phyloP scores from a whole-genome alignment of 768 basidiomycete genomes.

The Leccinum subtestaceum region DNA sequence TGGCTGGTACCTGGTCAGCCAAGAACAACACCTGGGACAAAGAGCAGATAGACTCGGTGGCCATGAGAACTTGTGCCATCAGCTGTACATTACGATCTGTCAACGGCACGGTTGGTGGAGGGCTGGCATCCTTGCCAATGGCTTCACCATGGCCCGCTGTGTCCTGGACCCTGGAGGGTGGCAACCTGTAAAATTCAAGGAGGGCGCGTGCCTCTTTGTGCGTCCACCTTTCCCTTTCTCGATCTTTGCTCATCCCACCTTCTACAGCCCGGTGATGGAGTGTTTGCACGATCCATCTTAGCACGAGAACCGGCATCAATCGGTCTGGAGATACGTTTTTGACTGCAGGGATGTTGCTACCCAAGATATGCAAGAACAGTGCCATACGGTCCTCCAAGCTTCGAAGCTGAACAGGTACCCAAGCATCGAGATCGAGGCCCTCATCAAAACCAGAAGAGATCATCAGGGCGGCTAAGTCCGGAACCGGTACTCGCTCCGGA shows the following conservation, averaged over 20 bases:
- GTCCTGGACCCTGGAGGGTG: slow-evolving; percentile 1
- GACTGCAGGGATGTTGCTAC: slow-evolving; percentile 51
- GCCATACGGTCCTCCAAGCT: slow-evolving; percentile 50
- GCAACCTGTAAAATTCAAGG: slow-evolving; percentile 45
- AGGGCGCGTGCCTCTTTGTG: slow-evolving; percentile 57
- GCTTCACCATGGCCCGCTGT: slow-evolving; percentile 17
- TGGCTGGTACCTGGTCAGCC: slow-evolving; percentile 42
- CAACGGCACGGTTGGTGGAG: slow-evolving; percentile 29
- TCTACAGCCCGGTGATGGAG: slow-evolving; percentile 53
- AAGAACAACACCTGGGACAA: slow-evolving; percentile 64
- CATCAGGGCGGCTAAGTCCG: slow-evolving; percentile 47
- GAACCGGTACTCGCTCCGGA: slow-evolving; percentile 54
- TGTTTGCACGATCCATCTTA: slow-evolving; percentile 59
- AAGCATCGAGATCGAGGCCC: slow-evolving; percentile 21
- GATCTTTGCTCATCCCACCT: slow-evolving; percentile 47
- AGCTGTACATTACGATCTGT: slow-evolving; percentile 66
- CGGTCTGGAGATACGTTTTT: slow-evolving; percentile 44
- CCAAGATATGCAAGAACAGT: slow-evolving; percentile 53
- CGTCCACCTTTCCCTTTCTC: slow-evolving; percentile 70
- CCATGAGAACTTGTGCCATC: slow-evolving; percentile 57
- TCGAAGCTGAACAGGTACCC: slow-evolving; percentile 47
- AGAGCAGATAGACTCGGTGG: slow-evolving; percentile 57
- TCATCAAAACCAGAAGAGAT: slow-evolving; percentile 33
- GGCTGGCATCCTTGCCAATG: slow-evolving; percentile 15
- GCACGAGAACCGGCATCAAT: slow-evolving; percentile 50